A percentile compares a stretch with the other conserved stretches of the same genome.
These are phyloP conservation scores for Teunomyces tritomae DNA, from an alignment of 805 yeast genomes.

Conservation along the genomic window DNA sequence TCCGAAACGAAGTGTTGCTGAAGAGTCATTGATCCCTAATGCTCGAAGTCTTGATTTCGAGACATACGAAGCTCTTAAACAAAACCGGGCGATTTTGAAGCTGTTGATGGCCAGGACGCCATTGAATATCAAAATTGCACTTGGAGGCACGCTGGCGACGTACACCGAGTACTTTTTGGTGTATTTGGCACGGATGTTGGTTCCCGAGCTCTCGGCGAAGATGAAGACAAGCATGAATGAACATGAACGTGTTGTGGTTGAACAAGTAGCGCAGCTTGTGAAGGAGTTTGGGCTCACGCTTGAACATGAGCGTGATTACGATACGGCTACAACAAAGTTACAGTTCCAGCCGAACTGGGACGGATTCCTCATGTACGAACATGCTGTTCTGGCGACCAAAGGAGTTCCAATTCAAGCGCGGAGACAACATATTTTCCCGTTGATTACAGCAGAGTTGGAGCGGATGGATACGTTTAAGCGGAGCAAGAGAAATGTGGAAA, in stretches of 20 bases:
- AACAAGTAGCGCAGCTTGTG: slow-evolving; percentile 36
- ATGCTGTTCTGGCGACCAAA: slow-evolving; percentile 10
- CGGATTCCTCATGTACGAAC: slow-evolving; percentile 24
- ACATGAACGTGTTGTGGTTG: slow-evolving; percentile 30
- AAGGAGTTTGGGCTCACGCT: slow-evolving; percentile 40
- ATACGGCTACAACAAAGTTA: slow-evolving; percentile 25
- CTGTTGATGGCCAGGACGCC: slow-evolving; percentile 29
- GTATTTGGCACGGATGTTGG: slow-evolving; percentile 27
- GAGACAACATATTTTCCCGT: slow-evolving; percentile 37
- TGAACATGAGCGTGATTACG: slow-evolving; percentile 34
- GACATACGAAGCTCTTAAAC: slow-evolving; percentile 34
- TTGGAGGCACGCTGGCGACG: slow-evolving; percentile 26
- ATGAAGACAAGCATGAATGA: slow-evolving; percentile 22
- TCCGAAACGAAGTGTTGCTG: slow-evolving; percentile 16
- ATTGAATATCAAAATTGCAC: slow-evolving; percentile 21
- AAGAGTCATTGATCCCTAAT: slow-evolving; percentile 28
- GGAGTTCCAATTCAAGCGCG: slow-evolving; percentile 19
- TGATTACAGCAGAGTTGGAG: slow-evolving; percentile 35
- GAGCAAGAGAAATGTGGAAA: slow-evolving; percentile 19
- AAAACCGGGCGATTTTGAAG: slow-evolving; percentile 31
- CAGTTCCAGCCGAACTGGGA: slow-evolving; percentile 38
- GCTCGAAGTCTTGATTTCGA: slow-evolving; percentile 35
- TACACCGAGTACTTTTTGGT: slow-evolving; percentile 35
- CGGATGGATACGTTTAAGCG: slow-evolving; percentile 9
- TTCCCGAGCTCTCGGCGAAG: slow-evolving; percentile 26